These are phyloP conservation scores for Penicillium sp. DNA, from an alignment of 2,329 filamentous ascomycete species.

Conservation along the genomic window DNA sequence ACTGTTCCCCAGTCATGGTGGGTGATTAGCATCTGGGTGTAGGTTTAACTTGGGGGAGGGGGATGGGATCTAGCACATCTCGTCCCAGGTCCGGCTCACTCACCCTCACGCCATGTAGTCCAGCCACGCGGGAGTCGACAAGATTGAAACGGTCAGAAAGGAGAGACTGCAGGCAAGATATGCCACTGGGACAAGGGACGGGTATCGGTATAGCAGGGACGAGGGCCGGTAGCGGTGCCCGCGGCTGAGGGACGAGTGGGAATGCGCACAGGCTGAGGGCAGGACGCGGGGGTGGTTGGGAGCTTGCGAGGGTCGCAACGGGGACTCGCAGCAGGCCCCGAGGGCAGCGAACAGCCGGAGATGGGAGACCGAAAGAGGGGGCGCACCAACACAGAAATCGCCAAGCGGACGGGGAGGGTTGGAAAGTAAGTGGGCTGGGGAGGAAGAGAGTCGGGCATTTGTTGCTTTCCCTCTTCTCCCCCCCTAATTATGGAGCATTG, in stretches of 20 bases:
- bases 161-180: neutral
- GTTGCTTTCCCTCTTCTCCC: conserved; percentile 27
- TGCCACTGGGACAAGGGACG: neutral
- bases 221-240: too few species aligned
- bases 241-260: conserved; percentile 1
- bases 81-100: conserved; percentile 15
- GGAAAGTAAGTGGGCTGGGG: conserved; percentile 17
- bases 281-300: conserved; percentile 17
- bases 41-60: neutral
- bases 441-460: conserved; percentile 28
- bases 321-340: conserved; percentile 1
- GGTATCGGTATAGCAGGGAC: too few species aligned
- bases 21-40: too few species aligned
- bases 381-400: conserved; percentile 6
- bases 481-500: conserved; percentile 3
- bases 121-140: conserved; percentile 8
- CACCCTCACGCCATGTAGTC: conserved; percentile 24
- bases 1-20: too few species aligned
- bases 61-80: too few species aligned
- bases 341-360: conserved; percentile 3
- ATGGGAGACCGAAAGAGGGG: conserved; percentile 33
- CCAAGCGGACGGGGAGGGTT: conserved; percentile 9
- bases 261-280: conserved; percentile 12
- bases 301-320: conserved; percentile 6
- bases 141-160: neutral